Conservation (phyloP, 768 basidiomycete genomes). For the Galerina marginata region DNA sequence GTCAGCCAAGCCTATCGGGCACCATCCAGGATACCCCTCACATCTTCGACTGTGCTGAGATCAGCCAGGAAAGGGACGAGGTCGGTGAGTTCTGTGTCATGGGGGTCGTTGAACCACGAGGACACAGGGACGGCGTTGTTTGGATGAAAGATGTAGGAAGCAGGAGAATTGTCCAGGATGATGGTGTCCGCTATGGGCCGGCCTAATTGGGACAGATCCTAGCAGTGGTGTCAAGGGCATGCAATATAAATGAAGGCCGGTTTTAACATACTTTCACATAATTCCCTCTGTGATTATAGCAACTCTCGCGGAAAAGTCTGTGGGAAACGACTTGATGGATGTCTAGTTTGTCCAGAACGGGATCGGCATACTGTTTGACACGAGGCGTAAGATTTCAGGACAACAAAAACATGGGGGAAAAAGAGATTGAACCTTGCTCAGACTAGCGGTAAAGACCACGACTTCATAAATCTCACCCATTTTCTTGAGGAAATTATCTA, state of each 20-base stretch:
- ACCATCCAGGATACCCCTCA: slow-evolving; percentile 90
- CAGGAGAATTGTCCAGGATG: slow-evolving; percentile 98
- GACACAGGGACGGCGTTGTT: slow-evolving; percentile 99
- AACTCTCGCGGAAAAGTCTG: slow-evolving; percentile 95
- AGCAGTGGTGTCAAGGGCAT: slow-evolving; percentile 8
- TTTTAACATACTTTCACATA: slow-evolving; percentile 86
- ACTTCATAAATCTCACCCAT: slow-evolving; percentile 99
- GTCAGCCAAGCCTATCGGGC: slow-evolving; percentile 53
- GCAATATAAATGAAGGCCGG: not conserved
- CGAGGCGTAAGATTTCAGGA: slow-evolving; percentile 9
- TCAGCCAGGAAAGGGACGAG: slow-evolving; percentile 94
- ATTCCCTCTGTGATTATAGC: slow-evolving; percentile 98
- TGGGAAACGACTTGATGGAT: slow-evolving; percentile 91
- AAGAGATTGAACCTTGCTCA: slow-evolving; percentile 81
- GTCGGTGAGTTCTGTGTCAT: slow-evolving; percentile 97
- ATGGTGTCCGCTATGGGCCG: slow-evolving; percentile 93
- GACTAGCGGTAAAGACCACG: slow-evolving; percentile 96
- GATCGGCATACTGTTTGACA: slow-evolving; percentile 86
- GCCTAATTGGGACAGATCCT: slow-evolving; percentile 98
- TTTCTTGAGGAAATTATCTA: slow-evolving; percentile 94
- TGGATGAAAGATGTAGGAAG: slow-evolving; percentile 98
- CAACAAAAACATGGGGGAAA: not conserved
- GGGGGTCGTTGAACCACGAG: slow-evolving; percentile 99
- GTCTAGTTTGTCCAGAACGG: slow-evolving; percentile 96
- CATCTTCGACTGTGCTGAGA: slow-evolving; percentile 83